phyloP scores from a whole-genome alignment of 2,329 filamentous ascomycete genomes.

The Fusarium gaditjirri region DNA sequence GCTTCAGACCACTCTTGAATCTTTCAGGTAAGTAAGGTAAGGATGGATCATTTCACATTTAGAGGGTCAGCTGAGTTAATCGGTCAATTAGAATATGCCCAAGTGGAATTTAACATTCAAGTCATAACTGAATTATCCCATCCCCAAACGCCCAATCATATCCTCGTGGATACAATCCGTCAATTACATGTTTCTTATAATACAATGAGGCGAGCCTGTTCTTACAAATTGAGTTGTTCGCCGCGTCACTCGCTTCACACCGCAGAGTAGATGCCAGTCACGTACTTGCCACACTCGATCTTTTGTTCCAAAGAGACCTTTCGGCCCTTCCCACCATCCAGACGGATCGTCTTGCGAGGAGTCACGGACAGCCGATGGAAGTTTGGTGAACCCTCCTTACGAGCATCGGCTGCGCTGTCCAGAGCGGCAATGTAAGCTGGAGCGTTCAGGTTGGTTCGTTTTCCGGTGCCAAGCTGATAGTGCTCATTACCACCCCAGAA shows the following conservation, averaged over 20 bases:
- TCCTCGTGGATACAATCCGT: slow-evolving; percentile 22
- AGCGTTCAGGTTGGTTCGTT: slow-evolving; percentile 79
- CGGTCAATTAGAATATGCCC: slow-evolving; percentile 16
- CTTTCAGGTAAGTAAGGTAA: background rate
- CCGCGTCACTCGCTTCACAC: slow-evolving; percentile 48
- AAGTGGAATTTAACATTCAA: slow-evolving; percentile 24
- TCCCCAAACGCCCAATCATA: slow-evolving; percentile 28
- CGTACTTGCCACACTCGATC: slow-evolving; percentile 84
- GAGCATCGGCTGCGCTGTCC: slow-evolving; percentile 70
- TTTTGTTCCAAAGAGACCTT: slow-evolving; percentile 84
- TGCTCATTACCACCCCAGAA: slow-evolving; percentile 97
- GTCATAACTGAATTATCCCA: slow-evolving; percentile 13
- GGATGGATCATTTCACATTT: background rate
- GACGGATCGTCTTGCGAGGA: slow-evolving; percentile 74
- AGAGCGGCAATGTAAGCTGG: slow-evolving; percentile 84
- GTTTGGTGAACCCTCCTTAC: slow-evolving; percentile 69
- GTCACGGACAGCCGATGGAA: slow-evolving; percentile 83
- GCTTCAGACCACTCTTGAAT: background rate
- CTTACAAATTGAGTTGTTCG: slow-evolving; percentile 8
- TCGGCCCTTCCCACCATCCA: slow-evolving; percentile 70
- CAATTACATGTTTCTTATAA: slow-evolving; percentile 31
- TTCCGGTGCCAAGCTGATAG: slow-evolving; percentile 93
- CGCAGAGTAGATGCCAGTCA: slow-evolving; percentile 84
- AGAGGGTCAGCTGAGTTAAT: background rate
- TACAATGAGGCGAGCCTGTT: slow-evolving; percentile 20